A percentile compares a stretch with the other conserved stretches of the same genome.
Conservation (phyloP, 768 basidiomycete genomes). For the Cystobasidium onofrii region DNA sequence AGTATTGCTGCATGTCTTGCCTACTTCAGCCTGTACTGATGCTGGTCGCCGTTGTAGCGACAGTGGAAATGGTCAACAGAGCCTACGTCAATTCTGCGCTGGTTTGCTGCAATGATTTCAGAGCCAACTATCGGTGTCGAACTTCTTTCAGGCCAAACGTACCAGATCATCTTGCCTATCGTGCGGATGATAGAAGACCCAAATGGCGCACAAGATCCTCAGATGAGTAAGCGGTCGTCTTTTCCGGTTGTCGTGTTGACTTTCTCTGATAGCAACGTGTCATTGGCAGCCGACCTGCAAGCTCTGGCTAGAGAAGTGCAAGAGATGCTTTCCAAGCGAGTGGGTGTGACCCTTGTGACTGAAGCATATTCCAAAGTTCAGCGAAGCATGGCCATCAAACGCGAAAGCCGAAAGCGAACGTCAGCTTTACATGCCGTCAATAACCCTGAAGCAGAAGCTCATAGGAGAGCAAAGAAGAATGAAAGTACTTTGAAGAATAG, state of each 20-base stretch:
- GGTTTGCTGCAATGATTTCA: constrained; percentile 90
- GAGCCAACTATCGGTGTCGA: constrained; percentile 53
- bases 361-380: constrained; percentile 69
- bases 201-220: constrained; percentile 59
- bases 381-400: constrained; percentile 58
- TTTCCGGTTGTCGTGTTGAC: neutral
- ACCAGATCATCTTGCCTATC: constrained; percentile 75
- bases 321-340: constrained; percentile 75
- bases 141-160: constrained; percentile 60
- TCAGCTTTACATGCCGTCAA: constrained; percentile 48
- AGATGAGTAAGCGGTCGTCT: constrained; percentile 58
- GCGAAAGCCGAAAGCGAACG: constrained; percentile 63
- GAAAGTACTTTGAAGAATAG: constrained; percentile 37
- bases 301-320: constrained; percentile 70
- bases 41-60: constrained; percentile 49
- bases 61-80: constrained; percentile 66
- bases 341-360: constrained; percentile 79
- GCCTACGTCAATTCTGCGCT: constrained; percentile 69
- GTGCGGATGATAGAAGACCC: constrained; percentile 84
- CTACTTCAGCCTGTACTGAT: constrained; percentile 4
- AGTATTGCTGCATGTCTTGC: neutral
- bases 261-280: neutral
- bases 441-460: constrained; percentile 39
- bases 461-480: constrained; percentile 35
- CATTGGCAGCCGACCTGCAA: constrained; percentile 65